Conservation (phyloP, 164 flowering plant species). For the Vitis riparia region DNA sequence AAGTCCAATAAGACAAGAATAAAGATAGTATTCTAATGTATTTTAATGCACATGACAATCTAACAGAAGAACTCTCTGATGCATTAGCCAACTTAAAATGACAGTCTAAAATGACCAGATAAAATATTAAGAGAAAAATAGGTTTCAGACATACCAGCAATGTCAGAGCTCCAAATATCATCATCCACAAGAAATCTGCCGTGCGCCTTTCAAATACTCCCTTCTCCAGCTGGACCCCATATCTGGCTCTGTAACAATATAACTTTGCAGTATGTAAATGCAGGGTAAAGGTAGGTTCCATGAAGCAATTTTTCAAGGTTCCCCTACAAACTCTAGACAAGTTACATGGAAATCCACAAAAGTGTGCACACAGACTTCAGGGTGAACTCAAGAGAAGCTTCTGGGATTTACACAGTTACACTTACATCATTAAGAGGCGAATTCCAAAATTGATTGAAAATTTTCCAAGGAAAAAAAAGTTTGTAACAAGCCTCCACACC, state of each 20-base stretch:
- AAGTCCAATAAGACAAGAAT: not conserved
- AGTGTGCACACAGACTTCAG: no score
- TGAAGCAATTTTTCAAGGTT: no score
- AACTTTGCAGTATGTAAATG: no score
- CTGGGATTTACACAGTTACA: not conserved
- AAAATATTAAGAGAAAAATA: no score
- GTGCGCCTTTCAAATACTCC: constrained; percentile 89
- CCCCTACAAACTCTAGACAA: no score
- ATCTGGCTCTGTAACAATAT: constrained; percentile 64
- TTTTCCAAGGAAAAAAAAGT: constrained; percentile 84
- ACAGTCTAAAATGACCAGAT: no score
- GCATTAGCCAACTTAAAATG: not conserved
- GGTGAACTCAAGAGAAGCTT: no score
- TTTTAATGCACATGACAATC: constrained; percentile 6
- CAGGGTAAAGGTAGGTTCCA: no score
- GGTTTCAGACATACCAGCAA: constrained; percentile 48
- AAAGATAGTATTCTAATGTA: not conserved
- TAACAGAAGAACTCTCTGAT: not conserved
- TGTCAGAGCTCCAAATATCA: constrained; percentile 79
- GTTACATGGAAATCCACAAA: no score
- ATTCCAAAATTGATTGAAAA: constrained; percentile 97
- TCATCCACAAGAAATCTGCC: constrained; percentile 99
- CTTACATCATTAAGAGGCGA: constrained; percentile 96
- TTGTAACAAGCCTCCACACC: constrained; percentile 91
- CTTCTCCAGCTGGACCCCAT: constrained; percentile 90